A percentile compares a stretch with the other conserved stretches of the same genome.
phyloP scores from a whole-genome alignment of 352 stramenopile genomes.

The Pythium pyrilobum region DNA sequence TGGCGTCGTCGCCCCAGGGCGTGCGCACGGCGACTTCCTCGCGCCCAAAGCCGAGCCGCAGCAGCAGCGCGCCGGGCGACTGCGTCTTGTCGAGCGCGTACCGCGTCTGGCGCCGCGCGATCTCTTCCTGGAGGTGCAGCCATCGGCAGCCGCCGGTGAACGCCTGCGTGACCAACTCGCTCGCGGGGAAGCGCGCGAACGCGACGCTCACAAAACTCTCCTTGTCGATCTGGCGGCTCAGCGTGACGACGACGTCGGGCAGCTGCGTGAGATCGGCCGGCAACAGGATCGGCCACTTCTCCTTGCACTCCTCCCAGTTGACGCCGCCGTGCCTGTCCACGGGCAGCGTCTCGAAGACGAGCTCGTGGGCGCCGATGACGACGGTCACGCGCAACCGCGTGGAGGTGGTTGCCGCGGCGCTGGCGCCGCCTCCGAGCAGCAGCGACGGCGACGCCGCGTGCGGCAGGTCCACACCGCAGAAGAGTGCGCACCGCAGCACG shows the following conservation, averaged over 20 bases:
- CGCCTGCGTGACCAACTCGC: constrained; percentile 34
- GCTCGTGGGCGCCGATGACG: constrained; percentile 35
- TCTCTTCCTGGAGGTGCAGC: constrained; percentile 54
- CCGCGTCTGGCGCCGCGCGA: constrained; percentile 48
- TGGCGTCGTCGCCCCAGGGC: constrained; percentile 38
- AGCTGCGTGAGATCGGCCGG: constrained; percentile 65
- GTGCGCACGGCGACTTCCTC: constrained; percentile 57
- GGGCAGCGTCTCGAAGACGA: constrained; percentile 49
- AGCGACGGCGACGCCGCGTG: constrained; percentile 7
- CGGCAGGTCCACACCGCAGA: constrained; percentile 52
- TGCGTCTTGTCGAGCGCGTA: constrained; percentile 48
- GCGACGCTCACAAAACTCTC: constrained; percentile 57
- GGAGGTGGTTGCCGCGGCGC: constrained; percentile 4
- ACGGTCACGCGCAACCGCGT: constrained; percentile 45
- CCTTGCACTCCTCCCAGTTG: constrained; percentile 45
- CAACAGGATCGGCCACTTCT: constrained; percentile 42
- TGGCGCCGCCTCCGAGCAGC: too few species aligned
- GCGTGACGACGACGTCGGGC: constrained; percentile 59
- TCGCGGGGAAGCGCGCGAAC: constrained; percentile 36
- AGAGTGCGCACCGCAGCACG: constrained; percentile 52
- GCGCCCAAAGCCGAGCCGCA: constrained; percentile 60
- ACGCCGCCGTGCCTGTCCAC: constrained; percentile 41
- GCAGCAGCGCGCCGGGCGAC: constrained; percentile 40
- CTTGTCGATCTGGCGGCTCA: constrained; percentile 53
- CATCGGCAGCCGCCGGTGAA: constrained; percentile 49